Evolutionary conservation across 2,329 filamentous ascomycete genomes (phyloP).

Genomic region (Ophiostoma tasmaniense): DNA sequence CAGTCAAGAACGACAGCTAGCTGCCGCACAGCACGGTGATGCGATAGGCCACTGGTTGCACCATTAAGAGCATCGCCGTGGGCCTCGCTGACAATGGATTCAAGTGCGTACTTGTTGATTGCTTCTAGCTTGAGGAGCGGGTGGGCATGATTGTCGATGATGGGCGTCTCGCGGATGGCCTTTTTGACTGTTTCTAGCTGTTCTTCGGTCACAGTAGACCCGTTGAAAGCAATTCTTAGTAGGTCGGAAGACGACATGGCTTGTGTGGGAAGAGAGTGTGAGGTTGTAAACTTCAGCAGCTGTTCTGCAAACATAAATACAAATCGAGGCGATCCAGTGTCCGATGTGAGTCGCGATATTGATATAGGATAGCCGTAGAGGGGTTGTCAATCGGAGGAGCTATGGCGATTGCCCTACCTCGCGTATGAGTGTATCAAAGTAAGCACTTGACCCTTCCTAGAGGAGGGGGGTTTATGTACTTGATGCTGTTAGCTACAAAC

Average conservation of each 20-base stretch:
- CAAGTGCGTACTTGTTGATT: slow-evolving; percentile 39
- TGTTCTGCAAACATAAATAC: not conserved
- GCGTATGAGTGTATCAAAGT: not conserved
- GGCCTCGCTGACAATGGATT: slow-evolving; percentile 65
- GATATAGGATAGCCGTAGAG: not conserved
- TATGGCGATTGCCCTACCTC: not conserved
- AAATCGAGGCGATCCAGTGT: not conserved
- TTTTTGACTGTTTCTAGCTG: slow-evolving; percentile 23
- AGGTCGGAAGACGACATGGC: not conserved
- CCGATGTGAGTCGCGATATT: not conserved
- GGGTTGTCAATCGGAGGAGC: not conserved
- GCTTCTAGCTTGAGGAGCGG: slow-evolving; percentile 51
- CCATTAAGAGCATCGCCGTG: slow-evolving; percentile 57
- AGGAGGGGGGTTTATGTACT: not conserved
- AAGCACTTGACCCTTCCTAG: not conserved
- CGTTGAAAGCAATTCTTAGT: not conserved
- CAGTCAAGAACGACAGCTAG: slow-evolving; percentile 58
- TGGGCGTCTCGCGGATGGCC: slow-evolving; percentile 47
- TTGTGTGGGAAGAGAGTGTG: not conserved
- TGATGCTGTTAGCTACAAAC: not conserved
- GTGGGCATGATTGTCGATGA: slow-evolving; percentile 68
- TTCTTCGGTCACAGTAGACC: not conserved
- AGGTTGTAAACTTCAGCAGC: not conserved
- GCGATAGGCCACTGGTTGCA: slow-evolving; percentile 53
- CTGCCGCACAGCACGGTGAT: slow-evolving; percentile 61